phyloP scores from a whole-genome alignment of 192 early-diverging fungal genomes.

The Backusella luteola region DNA sequence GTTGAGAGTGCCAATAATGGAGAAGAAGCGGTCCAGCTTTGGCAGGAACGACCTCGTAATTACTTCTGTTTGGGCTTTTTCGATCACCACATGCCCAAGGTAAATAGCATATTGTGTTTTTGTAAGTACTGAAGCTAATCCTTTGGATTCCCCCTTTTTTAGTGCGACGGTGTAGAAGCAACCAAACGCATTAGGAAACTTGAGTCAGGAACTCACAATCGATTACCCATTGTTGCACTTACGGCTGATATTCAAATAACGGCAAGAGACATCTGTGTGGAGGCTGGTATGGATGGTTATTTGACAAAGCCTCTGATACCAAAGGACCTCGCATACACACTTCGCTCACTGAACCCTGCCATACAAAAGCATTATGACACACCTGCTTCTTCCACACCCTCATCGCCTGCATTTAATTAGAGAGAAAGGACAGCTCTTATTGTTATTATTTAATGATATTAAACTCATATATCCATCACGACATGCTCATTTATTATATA shows the following conservation, averaged over 20 bases:
- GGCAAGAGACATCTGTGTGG: conserved; percentile 40
- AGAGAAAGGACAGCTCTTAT: not conserved
- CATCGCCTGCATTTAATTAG: not conserved
- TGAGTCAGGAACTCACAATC: conserved; percentile 18
- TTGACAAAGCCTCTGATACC: conserved; percentile 51
- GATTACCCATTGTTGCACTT: conserved; percentile 47
- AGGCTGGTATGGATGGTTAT: conserved; percentile 53
- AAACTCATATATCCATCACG: not conserved
- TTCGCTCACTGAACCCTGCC: conserved; percentile 35
- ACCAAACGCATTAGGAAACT: conserved; percentile 45
- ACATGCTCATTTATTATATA: not conserved
- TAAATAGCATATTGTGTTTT: conserved; percentile 16
- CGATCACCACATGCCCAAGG: conserved; percentile 55
- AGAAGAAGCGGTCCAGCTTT: conserved; percentile 40
- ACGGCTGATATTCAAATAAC: conserved; percentile 50
- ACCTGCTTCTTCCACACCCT: not conserved
- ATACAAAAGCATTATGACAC: conserved; percentile 12
- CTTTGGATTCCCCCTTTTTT: not conserved
- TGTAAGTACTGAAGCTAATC: no score
- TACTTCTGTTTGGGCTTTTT: conserved; percentile 47
- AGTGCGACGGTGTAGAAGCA: conserved; percentile 51
- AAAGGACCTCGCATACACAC: conserved; percentile 41
- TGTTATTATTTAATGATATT: not conserved
- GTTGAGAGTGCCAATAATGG: conserved; percentile 51
- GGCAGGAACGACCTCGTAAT: conserved; percentile 34